Evolutionary conservation across 1,284 basidiomycete genomes (phyloP).

Genomic region (Rhodotorula sp.): DNA sequence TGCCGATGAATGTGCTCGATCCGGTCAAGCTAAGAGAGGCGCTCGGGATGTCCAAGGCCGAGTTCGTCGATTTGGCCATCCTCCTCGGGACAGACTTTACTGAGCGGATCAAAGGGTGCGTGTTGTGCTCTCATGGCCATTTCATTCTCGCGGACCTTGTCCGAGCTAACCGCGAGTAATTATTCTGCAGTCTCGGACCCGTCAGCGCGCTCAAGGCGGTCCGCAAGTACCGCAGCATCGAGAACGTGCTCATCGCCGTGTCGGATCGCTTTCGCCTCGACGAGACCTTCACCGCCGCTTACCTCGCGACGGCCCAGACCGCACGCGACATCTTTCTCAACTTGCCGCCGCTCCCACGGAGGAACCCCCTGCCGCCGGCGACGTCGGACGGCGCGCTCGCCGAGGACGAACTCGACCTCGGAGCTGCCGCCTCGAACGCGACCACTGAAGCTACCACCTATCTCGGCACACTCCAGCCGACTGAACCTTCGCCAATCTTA

Average conservation of each 20-base stretch:
- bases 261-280: neutral
- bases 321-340: slow-evolving; percentile 64
- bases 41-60: slow-evolving; percentile 58
- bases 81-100: slow-evolving; percentile 86
- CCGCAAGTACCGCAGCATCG: slow-evolving; percentile 66
- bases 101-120: slow-evolving; percentile 58
- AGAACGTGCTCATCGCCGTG: slow-evolving; percentile 59
- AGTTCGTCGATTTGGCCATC: slow-evolving; percentile 76
- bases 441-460: neutral
- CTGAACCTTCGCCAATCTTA: neutral
- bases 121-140: neutral
- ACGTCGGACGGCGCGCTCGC: no score
- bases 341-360: slow-evolving; percentile 52
- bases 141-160: no score
- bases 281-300: slow-evolving; percentile 47
- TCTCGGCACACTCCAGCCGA: neutral
- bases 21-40: slow-evolving; percentile 57
- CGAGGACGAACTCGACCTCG: neutral
- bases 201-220: slow-evolving; percentile 69
- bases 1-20: slow-evolving; percentile 28
- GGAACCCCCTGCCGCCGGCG: neutral
- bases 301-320: slow-evolving; percentile 61
- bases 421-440: no score
- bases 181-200: slow-evolving; percentile 63
- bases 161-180: neutral